Evolutionary conservation across 2,329 filamentous ascomycete genomes (phyloP), one percentile per base, ranked within the genome.

Genomic region (Sporothrix schenckii): DNA sequence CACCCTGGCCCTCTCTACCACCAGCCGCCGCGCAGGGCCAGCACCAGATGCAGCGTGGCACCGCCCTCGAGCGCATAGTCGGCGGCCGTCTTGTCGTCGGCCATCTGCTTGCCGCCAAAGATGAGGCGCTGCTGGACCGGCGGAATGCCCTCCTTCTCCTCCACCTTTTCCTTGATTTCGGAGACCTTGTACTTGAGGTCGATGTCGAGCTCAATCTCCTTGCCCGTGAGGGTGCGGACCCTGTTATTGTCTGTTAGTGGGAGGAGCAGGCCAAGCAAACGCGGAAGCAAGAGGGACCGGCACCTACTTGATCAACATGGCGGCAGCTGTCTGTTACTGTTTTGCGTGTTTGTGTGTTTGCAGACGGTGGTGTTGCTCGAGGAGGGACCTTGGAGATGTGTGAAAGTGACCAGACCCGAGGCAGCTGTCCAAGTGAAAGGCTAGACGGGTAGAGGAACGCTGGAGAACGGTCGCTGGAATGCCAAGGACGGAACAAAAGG

Each of bases 181-280:
- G 91, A 90, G 82, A 96, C 94, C 87, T 94, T 97, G 87, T 97
- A 97, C 78, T 93, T 90, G 68, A 89, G 86, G 85, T 98, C 95
- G 79, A 99, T 97, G 79, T 98, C 94, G 77, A 99, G 89, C 86
- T 98, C 94, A 80, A 98, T 98, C 84, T 99, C 93, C 86, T 98
- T 98, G 79, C 95, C 95, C 74, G 95, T 98, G 74, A 99, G 89
- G 73, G 95, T 99, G 79, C 95, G 92, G 80, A 99, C 94, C 86
- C 94, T 99, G 76, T 30, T 13, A 34, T 11, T 3, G 30, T 2
- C 2, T 2, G 39, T 63, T 13, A 44, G 63, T 4, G 49, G 19
- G 9, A 30, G 39, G 11, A 14, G 13, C 2, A 21, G 19, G 10
- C 2, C 30, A 14, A 30, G n/a, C 5, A 13, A 6, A 21, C 2